phyloP scores from a whole-genome alignment of 768 basidiomycete genomes.

The Hericium rajendrae region DNA sequence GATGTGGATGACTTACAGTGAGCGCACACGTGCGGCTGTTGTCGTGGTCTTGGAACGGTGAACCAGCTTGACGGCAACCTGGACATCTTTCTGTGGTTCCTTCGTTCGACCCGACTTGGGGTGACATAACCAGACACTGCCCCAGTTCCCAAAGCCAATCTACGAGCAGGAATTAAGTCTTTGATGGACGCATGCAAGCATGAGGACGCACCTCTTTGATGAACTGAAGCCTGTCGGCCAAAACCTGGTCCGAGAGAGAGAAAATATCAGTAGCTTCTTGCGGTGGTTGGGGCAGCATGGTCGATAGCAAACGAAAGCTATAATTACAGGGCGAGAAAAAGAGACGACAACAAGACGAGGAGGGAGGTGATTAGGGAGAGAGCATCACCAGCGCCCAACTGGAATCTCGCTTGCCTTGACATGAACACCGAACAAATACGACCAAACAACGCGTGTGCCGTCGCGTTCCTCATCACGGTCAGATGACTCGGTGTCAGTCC shows the following conservation, averaged over 20 bases:
- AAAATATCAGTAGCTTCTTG: conserved; percentile 49
- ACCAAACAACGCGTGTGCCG: conserved; percentile 8
- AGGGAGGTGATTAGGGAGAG: not conserved
- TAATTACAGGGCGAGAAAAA: not conserved
- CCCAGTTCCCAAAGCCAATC: conserved; percentile 93
- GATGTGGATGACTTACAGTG: conserved; percentile 46
- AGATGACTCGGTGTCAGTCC: too few species aligned
- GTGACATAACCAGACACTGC: conserved; percentile 75
- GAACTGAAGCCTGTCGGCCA: conserved; percentile 64
- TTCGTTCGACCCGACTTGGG: conserved; percentile 42
- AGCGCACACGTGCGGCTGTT: conserved; percentile 81
- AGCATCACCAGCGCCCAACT: not conserved
- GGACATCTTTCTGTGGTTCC: conserved; percentile 33
- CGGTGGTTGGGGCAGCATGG: conserved; percentile 21
- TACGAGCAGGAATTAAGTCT: conserved; percentile 18
- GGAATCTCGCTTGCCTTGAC: not conserved
- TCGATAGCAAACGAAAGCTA: not conserved
- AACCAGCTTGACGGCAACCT: conserved; percentile 89
- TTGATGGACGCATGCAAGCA: conserved; percentile 1
- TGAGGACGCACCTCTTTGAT: conserved; percentile 53
- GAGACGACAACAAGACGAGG: not conserved
- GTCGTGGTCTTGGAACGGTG: conserved; percentile 74
- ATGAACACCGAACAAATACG: conserved; percentile 10
- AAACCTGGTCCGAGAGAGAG: conserved; percentile 62
- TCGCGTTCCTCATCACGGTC: not conserved